Percentiles rank a stretch among this genome's conserved stretches.
phyloP scores from a whole-genome alignment of 768 basidiomycete species.

The Leccinum barrowsii region DNA sequence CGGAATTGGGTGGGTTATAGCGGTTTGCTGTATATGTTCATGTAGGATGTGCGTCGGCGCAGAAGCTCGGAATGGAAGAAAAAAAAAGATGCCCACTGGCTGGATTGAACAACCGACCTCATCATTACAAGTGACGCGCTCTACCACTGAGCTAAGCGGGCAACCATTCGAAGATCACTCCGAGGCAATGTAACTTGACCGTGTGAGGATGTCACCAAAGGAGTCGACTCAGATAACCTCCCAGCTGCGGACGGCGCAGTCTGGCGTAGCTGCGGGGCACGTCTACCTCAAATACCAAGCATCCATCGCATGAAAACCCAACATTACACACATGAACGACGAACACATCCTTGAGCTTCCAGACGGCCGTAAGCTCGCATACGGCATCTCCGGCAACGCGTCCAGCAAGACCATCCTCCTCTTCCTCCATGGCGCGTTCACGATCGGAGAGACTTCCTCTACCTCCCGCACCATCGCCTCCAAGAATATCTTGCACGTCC shows the following conservation, averaged over 20 bases:
- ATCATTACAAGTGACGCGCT: slow-evolving; percentile 31
- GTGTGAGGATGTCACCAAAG: no score
- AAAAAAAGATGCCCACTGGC: slow-evolving; percentile 35
- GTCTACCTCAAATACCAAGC: background rate
- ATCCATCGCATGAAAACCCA: background rate
- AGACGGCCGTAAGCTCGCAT: slow-evolving; percentile 49
- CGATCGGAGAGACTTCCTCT: slow-evolving; percentile 41
- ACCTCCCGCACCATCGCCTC: slow-evolving; percentile 33
- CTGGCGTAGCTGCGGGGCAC: background rate
- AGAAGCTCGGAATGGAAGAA: no score
- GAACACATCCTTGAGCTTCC: slow-evolving; percentile 22
- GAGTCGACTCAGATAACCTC: background rate
- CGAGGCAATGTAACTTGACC: background rate
- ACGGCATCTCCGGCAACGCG: slow-evolving; percentile 49
- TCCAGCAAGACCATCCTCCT: slow-evolving; percentile 48
- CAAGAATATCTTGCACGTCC: slow-evolving; percentile 42
- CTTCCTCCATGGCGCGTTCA: slow-evolving; percentile 55
- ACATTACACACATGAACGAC: slow-evolving; percentile 4
- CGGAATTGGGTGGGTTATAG: slow-evolving; percentile 43
- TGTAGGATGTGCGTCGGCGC: background rate
- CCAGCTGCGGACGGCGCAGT: background rate
- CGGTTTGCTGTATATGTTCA: background rate
- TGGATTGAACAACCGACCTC: slow-evolving; percentile 47
- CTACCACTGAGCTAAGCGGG: slow-evolving; percentile 13
- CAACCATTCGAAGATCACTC: slow-evolving; percentile 27